These are phyloP conservation scores for Dendrobium chrysotoxum DNA, from an alignment of 106 monocot species.

Conservation along the genomic window DNA sequence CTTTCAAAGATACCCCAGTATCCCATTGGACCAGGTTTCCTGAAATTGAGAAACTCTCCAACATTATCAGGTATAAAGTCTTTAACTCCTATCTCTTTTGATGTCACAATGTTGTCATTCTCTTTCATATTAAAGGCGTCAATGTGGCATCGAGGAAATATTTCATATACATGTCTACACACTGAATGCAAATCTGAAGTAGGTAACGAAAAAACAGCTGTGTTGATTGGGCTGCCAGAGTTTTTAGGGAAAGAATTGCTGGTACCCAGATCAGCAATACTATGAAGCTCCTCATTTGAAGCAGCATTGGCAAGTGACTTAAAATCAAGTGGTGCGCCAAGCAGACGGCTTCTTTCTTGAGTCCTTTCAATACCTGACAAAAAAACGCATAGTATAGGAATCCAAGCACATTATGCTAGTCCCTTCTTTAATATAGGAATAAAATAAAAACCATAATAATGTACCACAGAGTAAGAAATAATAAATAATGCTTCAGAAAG, in stretches of 20 bases:
- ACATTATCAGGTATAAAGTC: slow-evolving; percentile 1
- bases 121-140: background rate
- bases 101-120: slow-evolving; percentile 6
- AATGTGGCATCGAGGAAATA: slow-evolving; percentile 15
- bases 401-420: background rate
- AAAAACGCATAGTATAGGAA: background rate
- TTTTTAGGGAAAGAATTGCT: slow-evolving; percentile 7
- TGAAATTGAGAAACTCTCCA: slow-evolving; percentile 3
- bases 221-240: background rate
- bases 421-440: background rate
- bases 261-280: slow-evolving; percentile 9
- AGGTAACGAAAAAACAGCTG: slow-evolving; percentile 16
- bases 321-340: background rate
- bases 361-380: slow-evolving; percentile 15
- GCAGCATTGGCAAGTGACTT: slow-evolving; percentile 13
- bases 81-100: background rate
- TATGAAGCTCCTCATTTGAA: slow-evolving; percentile 14
- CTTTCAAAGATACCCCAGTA: slow-evolving; percentile 5
- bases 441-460: no score
- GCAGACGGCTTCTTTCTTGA: slow-evolving; percentile 3
- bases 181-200: slow-evolving; percentile 34
- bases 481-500: no score
- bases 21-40: slow-evolving; percentile 8
- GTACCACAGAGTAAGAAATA: no score
- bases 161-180: slow-evolving; percentile 22